phyloP scores from a whole-genome alignment of 495 filamentous ascomycete species.

The Penicillium dipodomyicola region DNA sequence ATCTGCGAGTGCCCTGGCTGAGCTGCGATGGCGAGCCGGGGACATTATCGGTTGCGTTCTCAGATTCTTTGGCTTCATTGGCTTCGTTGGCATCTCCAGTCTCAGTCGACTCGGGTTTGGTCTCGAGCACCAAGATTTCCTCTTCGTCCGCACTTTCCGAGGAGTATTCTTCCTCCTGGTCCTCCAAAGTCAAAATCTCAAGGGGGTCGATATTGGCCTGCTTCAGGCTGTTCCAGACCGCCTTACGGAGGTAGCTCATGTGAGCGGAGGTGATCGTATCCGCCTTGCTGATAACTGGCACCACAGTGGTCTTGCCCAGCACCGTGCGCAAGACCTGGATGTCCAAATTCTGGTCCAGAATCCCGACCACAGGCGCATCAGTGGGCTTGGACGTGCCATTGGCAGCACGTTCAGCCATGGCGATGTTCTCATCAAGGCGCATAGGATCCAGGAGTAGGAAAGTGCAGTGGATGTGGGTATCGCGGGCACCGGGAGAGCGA shows the following conservation, averaged over 20 bases:
- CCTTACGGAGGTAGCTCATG: constrained; percentile 88
- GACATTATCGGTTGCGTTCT: constrained; percentile 6
- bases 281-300: constrained; percentile 95
- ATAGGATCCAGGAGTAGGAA: constrained; percentile 90
- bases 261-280: constrained; percentile 92
- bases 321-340: constrained; percentile 84
- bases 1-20: constrained; percentile 27
- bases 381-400: constrained; percentile 54
- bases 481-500: constrained; percentile 84
- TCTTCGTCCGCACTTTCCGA: constrained; percentile 57
- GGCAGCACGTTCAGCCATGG: constrained; percentile 58
- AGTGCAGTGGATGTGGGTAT: constrained; percentile 96
- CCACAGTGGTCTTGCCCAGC: constrained; percentile 91
- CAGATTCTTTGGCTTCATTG: constrained; percentile 2
- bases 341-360: constrained; percentile 86
- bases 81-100: constrained; percentile 26
- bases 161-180: constrained; percentile 62
- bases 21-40: constrained; percentile 8
- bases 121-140: constrained; percentile 29
- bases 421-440: constrained; percentile 79
- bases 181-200: constrained; percentile 78
- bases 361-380: constrained; percentile 50
- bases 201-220: constrained; percentile 84
- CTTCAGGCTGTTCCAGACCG: constrained; percentile 85
- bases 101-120: constrained; percentile 33